A percentile compares a stretch with the other conserved stretches of the same genome.
phyloP scores from a whole-genome alignment of 2,329 filamentous ascomycete genomes.

The Talaromyces islandicus region DNA sequence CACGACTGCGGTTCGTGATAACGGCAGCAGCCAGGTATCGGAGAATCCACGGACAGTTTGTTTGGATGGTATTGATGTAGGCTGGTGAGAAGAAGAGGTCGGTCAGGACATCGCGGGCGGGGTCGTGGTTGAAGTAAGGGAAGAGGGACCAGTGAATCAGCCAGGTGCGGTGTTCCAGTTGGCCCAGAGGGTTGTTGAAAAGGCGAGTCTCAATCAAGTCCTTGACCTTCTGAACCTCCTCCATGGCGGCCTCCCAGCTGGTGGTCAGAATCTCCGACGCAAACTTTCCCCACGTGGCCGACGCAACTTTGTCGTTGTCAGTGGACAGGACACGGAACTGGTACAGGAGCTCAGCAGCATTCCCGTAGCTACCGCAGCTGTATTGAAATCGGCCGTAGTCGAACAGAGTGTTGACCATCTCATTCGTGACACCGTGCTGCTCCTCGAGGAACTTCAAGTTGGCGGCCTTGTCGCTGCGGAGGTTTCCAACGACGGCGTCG shows the following conservation, averaged over 20 bases:
- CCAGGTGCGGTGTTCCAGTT: conserved; percentile 95
- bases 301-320: conserved; percentile 94
- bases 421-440: conserved; percentile 85
- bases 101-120: conserved; percentile 80
- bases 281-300: conserved; percentile 96
- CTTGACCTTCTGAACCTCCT: conserved; percentile 84
- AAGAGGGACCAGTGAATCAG: conserved; percentile 98
- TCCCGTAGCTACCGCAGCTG: conserved; percentile 88
- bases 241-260: conserved; percentile 90
- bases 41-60: conserved; percentile 91
- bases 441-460: conserved; percentile 98
- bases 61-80: conserved; percentile 99
- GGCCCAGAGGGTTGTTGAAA: conserved; percentile 91
- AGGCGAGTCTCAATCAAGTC: conserved; percentile 90
- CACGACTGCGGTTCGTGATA: conserved; percentile 81
- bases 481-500: conserved; percentile 82
- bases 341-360: conserved; percentile 88
- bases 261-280: conserved; percentile 91
- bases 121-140: conserved; percentile 97
- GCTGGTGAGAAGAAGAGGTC: conserved; percentile 95
- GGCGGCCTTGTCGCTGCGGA: conserved; percentile 94
- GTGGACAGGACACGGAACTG: conserved; percentile 97
- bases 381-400: conserved; percentile 98
- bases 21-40: conserved; percentile 91
- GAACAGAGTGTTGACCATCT: conserved; percentile 94